A percentile compares a stretch with the other conserved stretches of the same genome.
Evolutionary conservation across 2,329 filamentous ascomycete species (phyloP).

Genomic region (Botrytis medusae): DNA sequence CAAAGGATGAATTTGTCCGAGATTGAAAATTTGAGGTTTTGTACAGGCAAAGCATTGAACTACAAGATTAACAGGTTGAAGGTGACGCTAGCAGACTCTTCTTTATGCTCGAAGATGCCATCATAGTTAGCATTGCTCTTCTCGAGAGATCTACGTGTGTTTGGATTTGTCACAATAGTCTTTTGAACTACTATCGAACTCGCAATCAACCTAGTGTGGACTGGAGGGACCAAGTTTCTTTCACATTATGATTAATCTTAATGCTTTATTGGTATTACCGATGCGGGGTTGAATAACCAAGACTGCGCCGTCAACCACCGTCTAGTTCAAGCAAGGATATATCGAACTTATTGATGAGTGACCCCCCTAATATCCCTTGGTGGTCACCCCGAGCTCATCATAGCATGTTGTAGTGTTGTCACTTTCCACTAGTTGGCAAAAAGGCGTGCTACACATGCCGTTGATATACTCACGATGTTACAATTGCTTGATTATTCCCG

Average conservation of each 20-base stretch:
- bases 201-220: neutral
- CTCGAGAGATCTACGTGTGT: neutral
- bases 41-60: neutral
- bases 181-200: neutral
- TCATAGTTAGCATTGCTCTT: neutral
- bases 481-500: neutral
- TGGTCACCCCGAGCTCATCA: neutral
- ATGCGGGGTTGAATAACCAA: neutral
- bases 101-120: no score
- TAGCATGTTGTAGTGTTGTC: neutral
- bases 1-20: neutral
- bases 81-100: neutral
- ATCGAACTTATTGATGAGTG: neutral
- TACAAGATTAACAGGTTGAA: neutral
- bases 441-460: neutral
- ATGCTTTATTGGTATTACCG: neutral
- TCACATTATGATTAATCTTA: neutral
- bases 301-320: neutral
- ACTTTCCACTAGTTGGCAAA: neutral
- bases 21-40: neutral
- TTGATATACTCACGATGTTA: neutral
- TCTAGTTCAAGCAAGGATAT: neutral
- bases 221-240: neutral
- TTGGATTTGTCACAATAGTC: neutral
- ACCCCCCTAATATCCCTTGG: neutral